phyloP scores from a whole-genome alignment of 495 filamentous ascomycete species.

The Pyrenula massariospora region DNA sequence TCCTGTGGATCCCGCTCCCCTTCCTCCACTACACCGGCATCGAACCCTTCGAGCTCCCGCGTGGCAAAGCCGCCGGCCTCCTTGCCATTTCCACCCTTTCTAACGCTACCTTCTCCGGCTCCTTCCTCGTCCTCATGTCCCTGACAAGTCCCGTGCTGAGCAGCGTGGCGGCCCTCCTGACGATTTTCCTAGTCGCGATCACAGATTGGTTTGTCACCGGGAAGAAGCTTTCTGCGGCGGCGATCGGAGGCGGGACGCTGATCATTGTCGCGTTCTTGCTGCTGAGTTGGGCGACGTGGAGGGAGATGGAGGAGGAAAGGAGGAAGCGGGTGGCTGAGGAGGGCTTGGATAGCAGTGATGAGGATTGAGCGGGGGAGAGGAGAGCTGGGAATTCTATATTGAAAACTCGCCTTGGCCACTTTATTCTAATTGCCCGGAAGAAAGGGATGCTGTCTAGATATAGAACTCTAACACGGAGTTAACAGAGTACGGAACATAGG shows the following conservation, averaged over 20 bases:
- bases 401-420: too few relatives aligned
- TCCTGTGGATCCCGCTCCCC: slow-evolving; percentile 88
- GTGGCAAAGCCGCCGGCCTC: slow-evolving; percentile 63
- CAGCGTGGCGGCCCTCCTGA: slow-evolving; percentile 82
- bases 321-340: slow-evolving; percentile 39
- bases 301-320: slow-evolving; percentile 80
- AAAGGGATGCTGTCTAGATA: too few relatives aligned
- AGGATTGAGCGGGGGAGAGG: slow-evolving; percentile 5
- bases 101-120: slow-evolving; percentile 89
- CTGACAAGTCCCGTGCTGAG: slow-evolving; percentile 86
- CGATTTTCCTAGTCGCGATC: slow-evolving; percentile 90
- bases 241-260: slow-evolving; percentile 69
- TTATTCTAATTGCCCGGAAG: too few relatives aligned
- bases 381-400: too few relatives aligned
- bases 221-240: slow-evolving; percentile 55
- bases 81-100: slow-evolving; percentile 68
- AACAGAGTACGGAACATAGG: too few relatives aligned
- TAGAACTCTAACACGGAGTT: too few relatives aligned
- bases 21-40: slow-evolving; percentile 64
- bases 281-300: slow-evolving; percentile 82
- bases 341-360: slow-evolving; percentile 26
- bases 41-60: slow-evolving; percentile 75
- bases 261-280: slow-evolving; percentile 80
- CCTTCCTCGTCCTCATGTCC: slow-evolving; percentile 82
- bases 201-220: slow-evolving; percentile 80